Percentiles rank a stretch among this genome's conserved stretches.
phyloP scores from a whole-genome alignment of 208 protist genomes.

The Tritrichomonas foetus region DNA sequence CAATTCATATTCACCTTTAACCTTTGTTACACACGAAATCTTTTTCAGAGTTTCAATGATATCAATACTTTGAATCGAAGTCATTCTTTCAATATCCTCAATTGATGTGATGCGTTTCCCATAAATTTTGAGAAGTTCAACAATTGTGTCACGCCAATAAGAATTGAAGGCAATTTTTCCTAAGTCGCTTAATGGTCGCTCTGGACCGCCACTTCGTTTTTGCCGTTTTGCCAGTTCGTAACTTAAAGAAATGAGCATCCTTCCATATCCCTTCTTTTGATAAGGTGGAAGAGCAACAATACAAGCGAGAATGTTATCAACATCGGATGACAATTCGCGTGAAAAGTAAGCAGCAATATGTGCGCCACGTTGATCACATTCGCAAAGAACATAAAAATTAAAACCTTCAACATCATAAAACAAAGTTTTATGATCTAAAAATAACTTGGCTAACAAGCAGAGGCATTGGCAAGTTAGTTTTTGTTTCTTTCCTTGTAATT shows the following conservation, averaged over 20 bases:
- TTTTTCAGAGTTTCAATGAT: not conserved
- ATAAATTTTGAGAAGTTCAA: not conserved
- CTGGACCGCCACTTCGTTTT: conserved; percentile 62
- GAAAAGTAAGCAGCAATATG: conserved; percentile 95
- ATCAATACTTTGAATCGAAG: not conserved
- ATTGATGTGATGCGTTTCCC: not conserved
- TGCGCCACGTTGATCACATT: conserved; percentile 75
- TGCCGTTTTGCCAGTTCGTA: conserved; percentile 93
- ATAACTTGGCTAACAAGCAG: conserved; percentile 95
- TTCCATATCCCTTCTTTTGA: conserved; percentile 89
- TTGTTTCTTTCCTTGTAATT: conserved; percentile 63
- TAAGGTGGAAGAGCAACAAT: conserved; percentile 93
- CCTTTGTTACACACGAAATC: not conserved
- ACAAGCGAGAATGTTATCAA: conserved; percentile 66
- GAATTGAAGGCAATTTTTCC: conserved; percentile 62
- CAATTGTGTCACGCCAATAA: conserved; percentile 51
- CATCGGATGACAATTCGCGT: conserved; percentile 57
- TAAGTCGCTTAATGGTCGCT: conserved; percentile 96
- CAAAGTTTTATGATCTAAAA: conserved; percentile 98
- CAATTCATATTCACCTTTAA: conserved; percentile 35
- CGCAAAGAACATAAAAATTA: conserved; percentile 94
- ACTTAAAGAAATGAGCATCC: conserved; percentile 90
- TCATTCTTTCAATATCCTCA: not conserved
- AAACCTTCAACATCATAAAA: conserved; percentile 98
- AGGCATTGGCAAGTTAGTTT: conserved; percentile 76